Evolutionary conservation across 805 yeast species (phyloP), one percentile per base, ranked within the genome.

Genomic region (Ogataea trehalophila): DNA sequence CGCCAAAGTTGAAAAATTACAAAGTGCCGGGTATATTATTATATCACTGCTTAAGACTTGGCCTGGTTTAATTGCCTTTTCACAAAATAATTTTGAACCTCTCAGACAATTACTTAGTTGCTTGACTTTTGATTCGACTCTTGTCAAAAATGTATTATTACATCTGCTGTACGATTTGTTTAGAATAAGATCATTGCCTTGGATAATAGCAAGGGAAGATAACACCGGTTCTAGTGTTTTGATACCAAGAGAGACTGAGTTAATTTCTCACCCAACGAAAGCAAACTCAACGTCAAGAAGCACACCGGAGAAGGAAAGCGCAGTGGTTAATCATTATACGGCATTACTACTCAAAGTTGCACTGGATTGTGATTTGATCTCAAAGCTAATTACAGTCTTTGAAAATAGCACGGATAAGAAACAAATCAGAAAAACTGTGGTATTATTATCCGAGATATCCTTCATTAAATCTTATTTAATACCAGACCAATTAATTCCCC

Each of bases 161-260:
- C 95, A 88, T 57, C 72, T 90, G 2, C 71, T 91, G 37, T 74
- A 83, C 39, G 91, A 86, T 57, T 67, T 85, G 4, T 69, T 94
- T 39, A 67, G 83, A 48, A 79, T 87, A 14, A 72, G 73, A 57
- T 70, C 80, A 1, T 65, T 85, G 17, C 78, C 85, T 0, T 80
- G 86, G 84, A 49, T 61, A 15, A 47, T 43, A 7, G 38, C 45
- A 6, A 49, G 43, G 8, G 59, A 61, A 20, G 55, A 48, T 20
- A 42, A 4, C 18, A 20, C 39, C 11, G 45, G 37, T 8, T 42
- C 51, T 44, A 54, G 52, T 22, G 42, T 45, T 37, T 37, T 48
- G 13, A 9, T 47, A 47, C 13, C 60, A 62, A 37, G 67, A 61
- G 33, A 65, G 51, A 11, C 51, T 37, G 53, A 20, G 52, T 55